Base-by-base conservation (phyloP, 495 filamentous ascomycete species). In the Aspergillus saccharolyticus region DNA sequence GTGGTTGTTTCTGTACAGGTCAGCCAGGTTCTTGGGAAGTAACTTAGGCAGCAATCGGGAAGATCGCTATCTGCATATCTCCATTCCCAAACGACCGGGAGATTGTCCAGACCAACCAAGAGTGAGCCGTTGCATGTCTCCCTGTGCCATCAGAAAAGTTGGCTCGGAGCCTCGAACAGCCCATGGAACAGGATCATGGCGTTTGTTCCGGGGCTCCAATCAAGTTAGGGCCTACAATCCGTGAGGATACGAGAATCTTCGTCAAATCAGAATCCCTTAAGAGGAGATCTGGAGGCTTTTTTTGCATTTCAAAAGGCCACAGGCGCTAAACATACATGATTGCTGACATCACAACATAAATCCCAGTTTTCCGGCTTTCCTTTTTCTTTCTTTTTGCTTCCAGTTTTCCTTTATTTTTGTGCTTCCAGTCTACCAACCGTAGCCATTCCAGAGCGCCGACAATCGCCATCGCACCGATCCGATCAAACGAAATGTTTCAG, bases 271-370 rank as follows among this genome's bases (percentile, higher is more conserved):
- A 30, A 12, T 39, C 47, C 47, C 47, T 50, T 50, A 24, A 22
- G 46, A 22, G 42, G n/a, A 21, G 22, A 47, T 56, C 25, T 46
- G 33, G 25, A 49, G 9, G 20, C 54, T 42, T 22, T 54, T 44
- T 18, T n/a, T n/a, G n/a, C n/a, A 28, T 25, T 54, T 30, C 16
- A 24, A 44, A 44, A 42, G 42, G 42, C 49, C 54, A 56, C 24
- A 56, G 54, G 54, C 54, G 54, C 54, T 52, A 56, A 45, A 48
- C 54, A 56, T 55, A 55, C 44, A 55, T 42, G 48, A 28, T 24
- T 24, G 21, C 30, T 39, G 20, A 46, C 45, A 56, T 52, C 54
- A 51, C n/a, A 56, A 25, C 54, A 51, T 56, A 42, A 50, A 12
- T 39, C 18, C 47, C 33, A 22, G 25, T 51, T 42, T 24, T 51